Evolutionary conservation across 208 protist species (phyloP).

Genomic region (Acanthamoeba rhysodes): DNA sequence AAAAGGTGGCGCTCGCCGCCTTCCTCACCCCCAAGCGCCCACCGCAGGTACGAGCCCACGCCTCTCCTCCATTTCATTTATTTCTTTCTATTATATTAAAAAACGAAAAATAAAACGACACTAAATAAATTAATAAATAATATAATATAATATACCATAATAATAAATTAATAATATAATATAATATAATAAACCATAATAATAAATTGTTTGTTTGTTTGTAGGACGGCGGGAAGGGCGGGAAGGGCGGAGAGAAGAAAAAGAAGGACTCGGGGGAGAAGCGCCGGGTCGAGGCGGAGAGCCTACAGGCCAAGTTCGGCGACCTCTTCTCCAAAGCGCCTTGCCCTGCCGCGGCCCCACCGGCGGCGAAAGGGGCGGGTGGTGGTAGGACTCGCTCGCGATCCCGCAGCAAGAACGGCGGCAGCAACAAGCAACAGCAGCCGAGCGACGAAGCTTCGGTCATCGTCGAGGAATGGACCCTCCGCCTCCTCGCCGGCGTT

Average conservation of each 20-base stretch:
- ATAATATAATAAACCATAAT: background rate
- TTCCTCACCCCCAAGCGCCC: background rate
- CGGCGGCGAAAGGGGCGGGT: background rate
- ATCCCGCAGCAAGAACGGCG: background rate
- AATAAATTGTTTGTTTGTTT: background rate
- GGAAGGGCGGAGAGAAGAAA: background rate
- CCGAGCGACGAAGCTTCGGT: background rate
- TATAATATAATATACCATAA: background rate
- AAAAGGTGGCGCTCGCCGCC: background rate
- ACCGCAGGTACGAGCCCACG: background rate
- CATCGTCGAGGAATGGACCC: background rate
- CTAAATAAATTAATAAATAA: background rate
- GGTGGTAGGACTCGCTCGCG: background rate
- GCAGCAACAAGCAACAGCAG: no score
- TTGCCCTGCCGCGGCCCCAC: background rate
- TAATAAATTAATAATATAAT: background rate
- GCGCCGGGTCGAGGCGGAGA: background rate
- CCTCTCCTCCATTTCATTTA: background rate
- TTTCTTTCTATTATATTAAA: background rate
- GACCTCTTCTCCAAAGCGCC: background rate
- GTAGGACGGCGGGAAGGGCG: background rate
- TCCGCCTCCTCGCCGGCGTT: background rate
- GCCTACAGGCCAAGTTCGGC: constrained; percentile 7
- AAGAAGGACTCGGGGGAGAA: background rate
- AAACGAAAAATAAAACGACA: background rate